phyloP scores from a whole-genome alignment of 441 rosid species.

The Dalechampia spathulata region DNA sequence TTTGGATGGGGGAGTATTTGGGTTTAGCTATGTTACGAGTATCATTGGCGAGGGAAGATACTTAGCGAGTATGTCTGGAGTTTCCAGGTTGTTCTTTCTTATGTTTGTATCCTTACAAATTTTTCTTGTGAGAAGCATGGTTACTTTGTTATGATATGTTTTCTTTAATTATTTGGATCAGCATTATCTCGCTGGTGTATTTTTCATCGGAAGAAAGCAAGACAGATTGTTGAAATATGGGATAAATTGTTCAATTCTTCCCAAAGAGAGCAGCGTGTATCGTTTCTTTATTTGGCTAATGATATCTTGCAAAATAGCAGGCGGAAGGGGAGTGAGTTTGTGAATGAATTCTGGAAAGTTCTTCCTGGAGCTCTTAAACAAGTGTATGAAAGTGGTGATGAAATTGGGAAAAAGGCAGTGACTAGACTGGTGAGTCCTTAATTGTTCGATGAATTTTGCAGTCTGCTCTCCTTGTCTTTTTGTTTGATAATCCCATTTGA shows the following conservation, averaged over 20 bases:
- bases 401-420: slow-evolving; percentile 38
- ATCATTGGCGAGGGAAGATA: neutral
- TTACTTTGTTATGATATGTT: neutral
- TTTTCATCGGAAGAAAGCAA: slow-evolving; percentile 46
- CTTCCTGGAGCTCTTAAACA: slow-evolving; percentile 38
- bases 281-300: slow-evolving; percentile 43
- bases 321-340: slow-evolving; percentile 46
- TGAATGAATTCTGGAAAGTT: slow-evolving; percentile 53
- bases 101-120: neutral
- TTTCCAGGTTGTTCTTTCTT: neutral
- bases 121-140: neutral
- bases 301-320: slow-evolving; percentile 45
- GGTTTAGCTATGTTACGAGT: neutral
- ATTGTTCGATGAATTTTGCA: neutral
- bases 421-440: slow-evolving; percentile 34
- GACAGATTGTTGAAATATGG: slow-evolving; percentile 45
- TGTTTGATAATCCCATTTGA: neutral
- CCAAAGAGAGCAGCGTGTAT: slow-evolving; percentile 38
- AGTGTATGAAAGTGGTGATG: slow-evolving; percentile 39
- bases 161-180: slow-evolving; percentile 14
- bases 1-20: no score
- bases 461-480: neutral
- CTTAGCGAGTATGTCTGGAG: neutral
- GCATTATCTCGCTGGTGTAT: slow-evolving; percentile 53
- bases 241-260: slow-evolving; percentile 34